These are phyloP conservation scores for Flaveria trinervia DNA, from an alignment of 129 eudicot species.

Conservation along the genomic window DNA sequence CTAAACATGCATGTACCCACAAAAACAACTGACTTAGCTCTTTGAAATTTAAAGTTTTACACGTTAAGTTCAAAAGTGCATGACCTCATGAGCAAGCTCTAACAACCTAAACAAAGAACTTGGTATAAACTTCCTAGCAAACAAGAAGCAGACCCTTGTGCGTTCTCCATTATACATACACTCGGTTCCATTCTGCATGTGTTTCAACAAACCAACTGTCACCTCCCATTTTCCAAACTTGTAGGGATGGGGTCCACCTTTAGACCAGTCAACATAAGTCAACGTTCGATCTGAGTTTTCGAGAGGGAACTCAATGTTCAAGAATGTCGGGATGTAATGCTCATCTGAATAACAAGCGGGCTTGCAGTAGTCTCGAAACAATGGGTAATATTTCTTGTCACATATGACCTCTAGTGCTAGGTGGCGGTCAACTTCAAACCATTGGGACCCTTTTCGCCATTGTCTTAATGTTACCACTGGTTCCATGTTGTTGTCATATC, in stretches of 20 bases:
- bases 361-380: conserved; percentile 55
- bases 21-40: not conserved
- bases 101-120: conserved; percentile 57
- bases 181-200: conserved; percentile 45
- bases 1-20: not conserved
- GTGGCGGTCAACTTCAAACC: conserved; percentile 68
- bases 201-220: conserved; percentile 37
- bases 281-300: conserved; percentile 58
- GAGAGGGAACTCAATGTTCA: conserved; percentile 39
- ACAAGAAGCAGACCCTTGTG: conserved; percentile 58
- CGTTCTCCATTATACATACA: conserved; percentile 64
- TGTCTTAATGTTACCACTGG: conserved; percentile 44
- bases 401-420: conserved; percentile 61
- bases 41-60: conserved; percentile 18
- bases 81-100: conserved; percentile 53
- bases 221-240: conserved; percentile 48
- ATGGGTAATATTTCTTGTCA: conserved; percentile 40
- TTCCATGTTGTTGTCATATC: conserved; percentile 52
- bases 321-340: conserved; percentile 67
- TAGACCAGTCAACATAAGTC: conserved; percentile 81
- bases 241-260: conserved; percentile 81
- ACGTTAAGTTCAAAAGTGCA: conserved; percentile 42
- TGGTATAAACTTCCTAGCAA: conserved; percentile 80
- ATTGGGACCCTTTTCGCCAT: conserved; percentile 82
- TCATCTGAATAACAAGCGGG: conserved; percentile 79